Evolutionary conservation across 2,329 filamentous ascomycete genomes (phyloP), one percentile per base, ranked within the genome.

Genomic region (Cordyceps sp.): DNA sequence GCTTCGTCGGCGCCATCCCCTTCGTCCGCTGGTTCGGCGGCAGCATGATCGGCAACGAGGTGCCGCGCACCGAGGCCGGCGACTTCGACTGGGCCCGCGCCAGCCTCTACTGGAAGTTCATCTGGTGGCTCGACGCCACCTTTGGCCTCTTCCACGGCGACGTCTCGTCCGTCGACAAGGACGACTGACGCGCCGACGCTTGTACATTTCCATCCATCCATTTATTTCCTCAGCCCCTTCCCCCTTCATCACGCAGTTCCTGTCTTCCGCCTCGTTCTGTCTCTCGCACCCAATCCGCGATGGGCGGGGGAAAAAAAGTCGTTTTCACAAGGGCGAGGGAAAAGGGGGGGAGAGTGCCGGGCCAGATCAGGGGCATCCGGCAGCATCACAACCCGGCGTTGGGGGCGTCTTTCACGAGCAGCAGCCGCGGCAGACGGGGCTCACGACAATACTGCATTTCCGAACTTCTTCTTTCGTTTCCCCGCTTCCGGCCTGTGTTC

Each of bases 11-110:
- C 40, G 69, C 66, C 33, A 69, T 84, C 26, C 79, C 79, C 3
- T 64, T 84, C 37, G 55, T 84, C 37, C 69, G 68, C 43, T 84
- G 77, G 73, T 78, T 85, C 47, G 74, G 72, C 29, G 74, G 59
- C 40, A 73, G 60, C 44, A 73, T 86, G 52, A 85, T 88, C 45
- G 81, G 81, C 6, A 74, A 73, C 46, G 68, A 78, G 48, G 73
- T 88, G 25, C 82, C 82, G 7, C 65, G 78, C 26, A 77, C 66
- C 33, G 78, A 84, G 33, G 62, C 67, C 27, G 82, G 81, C 35
- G 73, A 73, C 26, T 86, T 93, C 43, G 86, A 94, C 52, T 80
- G 75, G 62, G 69, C 70, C 26, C 58, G 58, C 29, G 73, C 73
- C 10, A 77, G 71, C 37, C 52, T 78, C 37, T 78, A 78, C 55